Percentiles rank a stretch among this genome's conserved stretches.
These are phyloP conservation scores for Parasarocladium wereldwijsianum DNA, from an alignment of 2,329 filamentous ascomycete genomes.

Conservation along the genomic window DNA sequence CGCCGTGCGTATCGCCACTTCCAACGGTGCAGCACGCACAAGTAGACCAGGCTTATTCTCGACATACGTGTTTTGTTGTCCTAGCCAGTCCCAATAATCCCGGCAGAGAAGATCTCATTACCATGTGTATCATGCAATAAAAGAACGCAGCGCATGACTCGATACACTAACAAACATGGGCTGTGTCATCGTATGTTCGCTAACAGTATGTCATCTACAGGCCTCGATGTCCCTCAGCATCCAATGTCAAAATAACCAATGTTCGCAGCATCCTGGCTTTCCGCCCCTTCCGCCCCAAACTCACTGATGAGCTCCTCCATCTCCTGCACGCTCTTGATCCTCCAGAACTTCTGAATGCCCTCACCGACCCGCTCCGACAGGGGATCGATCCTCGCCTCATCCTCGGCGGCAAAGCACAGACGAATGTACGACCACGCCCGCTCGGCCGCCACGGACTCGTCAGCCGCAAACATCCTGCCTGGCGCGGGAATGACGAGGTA, in stretches of 20 bases:
- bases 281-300: slow-evolving; percentile 9
- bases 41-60: no score
- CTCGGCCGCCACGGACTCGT: slow-evolving; percentile 37
- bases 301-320: slow-evolving; percentile 47
- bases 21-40: no score
- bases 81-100: no score
- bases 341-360: slow-evolving; percentile 63
- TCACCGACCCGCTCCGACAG: slow-evolving; percentile 51
- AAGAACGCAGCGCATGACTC: no score
- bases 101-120: no score
- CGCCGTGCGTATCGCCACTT: no score
- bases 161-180: no score
- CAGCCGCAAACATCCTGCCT: slow-evolving; percentile 60
- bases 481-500: slow-evolving; percentile 57
- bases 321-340: slow-evolving; percentile 49
- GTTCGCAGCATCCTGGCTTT: slow-evolving; percentile 13
- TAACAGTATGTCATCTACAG: no score
- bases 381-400: slow-evolving; percentile 50
- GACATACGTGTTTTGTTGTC: no score
- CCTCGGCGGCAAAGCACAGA: slow-evolving; percentile 74
- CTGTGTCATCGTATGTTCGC: no score
- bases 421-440: slow-evolving; percentile 60
- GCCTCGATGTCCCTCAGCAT: no score
- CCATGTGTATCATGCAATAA: no score
- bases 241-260: slow-evolving; percentile 7